Base-by-base conservation (phyloP, 352 stramenopile species). In the Globisporangium rhizosaccharum region DNA sequence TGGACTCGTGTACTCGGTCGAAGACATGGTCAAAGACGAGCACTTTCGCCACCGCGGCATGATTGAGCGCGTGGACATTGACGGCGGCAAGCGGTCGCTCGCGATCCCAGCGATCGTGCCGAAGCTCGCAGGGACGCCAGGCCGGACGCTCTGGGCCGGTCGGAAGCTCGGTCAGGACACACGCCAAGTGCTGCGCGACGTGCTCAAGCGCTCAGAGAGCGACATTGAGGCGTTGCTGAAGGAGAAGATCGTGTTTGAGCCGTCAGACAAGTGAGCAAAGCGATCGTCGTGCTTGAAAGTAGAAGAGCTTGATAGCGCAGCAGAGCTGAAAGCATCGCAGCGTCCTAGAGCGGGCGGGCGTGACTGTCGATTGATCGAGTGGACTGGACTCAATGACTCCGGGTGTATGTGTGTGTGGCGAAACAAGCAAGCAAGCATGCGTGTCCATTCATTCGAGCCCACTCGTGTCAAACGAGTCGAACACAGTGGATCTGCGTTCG, bases 21-120 rank as follows among this genome's bases (percentile, higher is more conserved):
- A 87, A 53, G 84, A 94, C 48, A 94, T 94, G 80, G 52, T 85
- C 11, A 67, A 72, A 26, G 79, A 94, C 52, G 68, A 75, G 42
- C 85, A 94, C 18, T 94, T 77, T 57, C 60, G 76, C 18, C 70
- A 89, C n/a, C 85, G 85, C 18, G 63, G 63, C 0, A 89, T 92
- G 81, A 92, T 94, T 56, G 82, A 92, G 54, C 66, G 79, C 36
- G 80, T 90, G 44, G 50, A 71, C 48, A 87, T 92, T 52, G 63
- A 65, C 0, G 67, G 68, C 44, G 59, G 61, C 10, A 59, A 71
- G 28, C 68, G 68, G 9, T 69, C 67, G 51, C 67, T 90, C 28
- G 85, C 85, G 64, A 67, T 92, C 42, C 82, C 84, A 47, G 79
- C 82, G n/a, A 87, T 94, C 56, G 66, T 88, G 47, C 84, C 84